These are phyloP conservation scores for Blastocystis sp. DNA, from an alignment of 352 stramenopile species.

Conservation along the genomic window DNA sequence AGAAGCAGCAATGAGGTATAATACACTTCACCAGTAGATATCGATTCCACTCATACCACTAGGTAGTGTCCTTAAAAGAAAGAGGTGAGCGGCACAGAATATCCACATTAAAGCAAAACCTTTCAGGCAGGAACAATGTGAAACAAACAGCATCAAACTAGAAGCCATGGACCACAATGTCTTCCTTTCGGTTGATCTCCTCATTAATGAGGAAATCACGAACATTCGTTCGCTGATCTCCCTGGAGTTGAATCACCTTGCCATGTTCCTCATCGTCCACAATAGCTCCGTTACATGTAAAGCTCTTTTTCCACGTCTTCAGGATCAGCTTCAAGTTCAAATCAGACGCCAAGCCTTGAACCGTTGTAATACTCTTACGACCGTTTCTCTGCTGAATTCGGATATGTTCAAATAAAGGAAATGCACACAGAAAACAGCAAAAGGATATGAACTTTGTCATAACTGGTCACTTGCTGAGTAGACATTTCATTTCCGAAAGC, in stretches of 20 bases:
- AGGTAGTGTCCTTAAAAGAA: too few relatives aligned
- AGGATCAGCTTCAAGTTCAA: constrained; percentile 97
- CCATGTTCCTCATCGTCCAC: constrained; percentile 92
- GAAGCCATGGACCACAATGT: constrained; percentile 93
- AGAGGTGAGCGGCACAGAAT: too few relatives aligned
- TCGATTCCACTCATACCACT: too few relatives aligned
- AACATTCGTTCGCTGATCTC: constrained; percentile 97
- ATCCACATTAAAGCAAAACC: not conserved
- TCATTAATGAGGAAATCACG: constrained; percentile 96
- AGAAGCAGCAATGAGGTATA: too few relatives aligned
- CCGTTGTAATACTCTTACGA: constrained; percentile 97
- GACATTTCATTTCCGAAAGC: constrained; percentile 7
- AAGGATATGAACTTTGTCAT: constrained; percentile 42
- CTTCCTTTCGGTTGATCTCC: constrained; percentile 88
- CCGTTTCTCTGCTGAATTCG: constrained; percentile 98
- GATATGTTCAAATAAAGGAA: constrained; percentile 78
- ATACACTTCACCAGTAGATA: too few relatives aligned
- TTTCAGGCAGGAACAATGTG: not conserved
- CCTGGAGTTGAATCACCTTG: constrained; percentile 97
- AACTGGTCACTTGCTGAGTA: not conserved
- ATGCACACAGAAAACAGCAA: not conserved
- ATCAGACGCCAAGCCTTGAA: constrained; percentile 92
- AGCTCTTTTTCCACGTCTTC: constrained; percentile 99
- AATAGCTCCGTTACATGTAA: constrained; percentile 97
- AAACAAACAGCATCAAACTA: constrained; percentile 68